Base-by-base conservation (phyloP, 2,329 filamentous ascomycete species). In the Rhynchosporium secalis region DNA sequence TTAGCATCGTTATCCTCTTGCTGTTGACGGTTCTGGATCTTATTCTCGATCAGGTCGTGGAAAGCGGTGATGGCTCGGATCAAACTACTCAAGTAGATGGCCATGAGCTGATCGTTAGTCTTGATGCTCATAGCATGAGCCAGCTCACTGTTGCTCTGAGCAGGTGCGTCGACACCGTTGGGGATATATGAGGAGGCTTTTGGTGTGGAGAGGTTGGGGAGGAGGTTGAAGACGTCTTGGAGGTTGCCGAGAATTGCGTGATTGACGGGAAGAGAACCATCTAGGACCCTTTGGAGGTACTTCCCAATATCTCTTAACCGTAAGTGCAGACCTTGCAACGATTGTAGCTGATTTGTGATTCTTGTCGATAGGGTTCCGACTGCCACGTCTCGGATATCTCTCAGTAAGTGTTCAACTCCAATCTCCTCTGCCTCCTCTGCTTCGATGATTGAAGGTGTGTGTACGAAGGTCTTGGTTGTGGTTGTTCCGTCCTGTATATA, bases 361-460 rank as follows among this genome's bases (percentile, higher is more conserved):
- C 95, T 89, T 61, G 95, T 97, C 63, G 94, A 96, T 62, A 99
- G 86, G 13, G 95, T 98, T 74, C 95, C 95, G 68, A 97, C 95
- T 60, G 95, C 95, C 62, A 99, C 95, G 76, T 99, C 95, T 70
- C 95, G 91, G 75, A 99, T 99, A 77, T 99, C 95, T 78, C 95
- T 90, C 74, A 99, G 87, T 63, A 99, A 85, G 77, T 99, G 95
- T 80, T 99, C 95, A 63, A 99, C 95, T 70, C 95, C 95, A 71
- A 99, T 99, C 78, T 99, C 95, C 78, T 99, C 95, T 65, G 95
- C 95, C 79, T 99, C 95, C 77, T 99, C 95, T 51, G 95, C 95
- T 79, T 99, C 95, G 79, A 99, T 99, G 76, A 95, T 95, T 55
- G 93, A 97, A 29, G 95, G 95, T 8, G 93, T 99, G 78, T 99